Base-by-base conservation (phyloP, 305 asterid species). In the Solanum hybrid region DNA sequence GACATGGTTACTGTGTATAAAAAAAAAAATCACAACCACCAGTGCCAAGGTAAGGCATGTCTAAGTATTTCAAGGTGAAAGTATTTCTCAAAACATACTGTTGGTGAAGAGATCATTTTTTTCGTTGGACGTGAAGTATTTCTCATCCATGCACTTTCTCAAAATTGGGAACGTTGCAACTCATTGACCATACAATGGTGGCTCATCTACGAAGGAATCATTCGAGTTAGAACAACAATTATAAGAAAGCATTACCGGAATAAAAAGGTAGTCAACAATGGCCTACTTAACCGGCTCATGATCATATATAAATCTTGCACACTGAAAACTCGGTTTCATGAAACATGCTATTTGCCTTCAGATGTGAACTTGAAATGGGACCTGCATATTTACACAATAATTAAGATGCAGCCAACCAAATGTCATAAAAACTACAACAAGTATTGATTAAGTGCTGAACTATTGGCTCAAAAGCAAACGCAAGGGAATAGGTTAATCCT, bases 361-460 rank as follows among this genome's bases (percentile, higher is more conserved):
- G 89, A 95, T 90, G 92, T 95, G 98, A 93, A 95, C 97, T 92
- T 97, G 98, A 93, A 97, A 97, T 45, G 98, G 98, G 88, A 95
- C 97, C 99, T 96, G 82, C 92, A 92, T 13, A 81, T 91, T 90
- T 79, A 24, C 45, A 89, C 51, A 75, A 81, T 51, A 24, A 34
- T 76, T 26, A 39, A 61, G 79, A 79, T 76, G 41, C 24, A 31
- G 0, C 33, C 33, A 31, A 31, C 4, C 39, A 76, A 76, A 41
- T 22, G 39, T 45, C 90, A 41, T 31, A 68, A 45, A 76, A 22
- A 77, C 1, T 29, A 38, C 29, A 77, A 34, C 31, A 87, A 27
- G 79, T 34, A 24, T 81, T 81, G 0, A 12, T 6, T 0, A 41
- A 41, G 37, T 22, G 15, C 22, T 82, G 87, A 82, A 82, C 37